Percentiles rank a stretch among this genome's conserved stretches.
Conservation (phyloP, 495 filamentous ascomycete species). For the Pyronema omphalodes region DNA sequence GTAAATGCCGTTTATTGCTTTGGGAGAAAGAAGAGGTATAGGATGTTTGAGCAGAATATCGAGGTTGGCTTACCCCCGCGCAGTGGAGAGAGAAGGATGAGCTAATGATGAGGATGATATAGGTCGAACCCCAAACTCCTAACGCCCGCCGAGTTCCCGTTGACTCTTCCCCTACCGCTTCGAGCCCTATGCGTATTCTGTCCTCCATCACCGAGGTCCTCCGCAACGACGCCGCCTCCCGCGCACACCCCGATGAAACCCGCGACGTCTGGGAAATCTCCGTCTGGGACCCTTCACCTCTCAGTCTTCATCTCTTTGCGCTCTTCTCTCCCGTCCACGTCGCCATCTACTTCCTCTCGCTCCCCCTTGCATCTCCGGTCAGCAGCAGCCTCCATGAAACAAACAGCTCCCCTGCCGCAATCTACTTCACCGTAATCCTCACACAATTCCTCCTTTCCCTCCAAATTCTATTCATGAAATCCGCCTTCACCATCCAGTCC, state of each 20-base stretch:
- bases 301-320: constrained; percentile 67
- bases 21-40: constrained; percentile 63
- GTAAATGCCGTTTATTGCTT: constrained; percentile 72
- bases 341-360: constrained; percentile 68
- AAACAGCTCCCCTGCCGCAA: constrained; percentile 47
- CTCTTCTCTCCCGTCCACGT: constrained; percentile 86
- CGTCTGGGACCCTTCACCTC: constrained; percentile 80
- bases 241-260: constrained; percentile 66
- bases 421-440: constrained; percentile 59
- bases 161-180: constrained; percentile 61
- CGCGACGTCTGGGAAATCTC: constrained; percentile 89
- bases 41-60: constrained; percentile 55
- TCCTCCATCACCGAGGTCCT: constrained; percentile 42
- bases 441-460: constrained; percentile 53
- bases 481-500: constrained; percentile 58
- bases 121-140: constrained; percentile 47
- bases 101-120: neutral
- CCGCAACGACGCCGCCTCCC: constrained; percentile 41
- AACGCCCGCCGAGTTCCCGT: constrained; percentile 81
- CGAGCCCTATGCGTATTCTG: constrained; percentile 63
- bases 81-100: neutral
- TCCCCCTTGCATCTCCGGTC: constrained; percentile 57
- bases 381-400: constrained; percentile 46
- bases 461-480: constrained; percentile 54
- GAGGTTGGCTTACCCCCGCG: constrained; percentile 7